These are phyloP conservation scores for Trichoderma atrobrunneum DNA, from an alignment of 2,329 filamentous ascomycete species.

Conservation along the genomic window DNA sequence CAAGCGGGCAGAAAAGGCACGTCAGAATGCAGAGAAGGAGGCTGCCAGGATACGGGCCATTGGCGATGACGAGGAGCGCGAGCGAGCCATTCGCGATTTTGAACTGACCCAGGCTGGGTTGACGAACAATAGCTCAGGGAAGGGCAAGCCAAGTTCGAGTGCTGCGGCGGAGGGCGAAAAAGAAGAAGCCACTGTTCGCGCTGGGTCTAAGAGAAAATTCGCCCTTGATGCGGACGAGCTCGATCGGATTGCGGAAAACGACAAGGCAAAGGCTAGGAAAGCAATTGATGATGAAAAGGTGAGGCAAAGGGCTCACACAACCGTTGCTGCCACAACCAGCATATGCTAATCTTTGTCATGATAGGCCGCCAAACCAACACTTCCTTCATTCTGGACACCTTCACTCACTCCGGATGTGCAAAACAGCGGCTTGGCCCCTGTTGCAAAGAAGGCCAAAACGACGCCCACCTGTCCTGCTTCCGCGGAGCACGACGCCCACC, in stretches of 20 bases:
- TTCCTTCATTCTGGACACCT: slow-evolving; percentile 93
- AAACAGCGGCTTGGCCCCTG: slow-evolving; percentile 49
- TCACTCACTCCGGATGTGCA: slow-evolving; percentile 65
- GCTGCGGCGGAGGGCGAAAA: neutral
- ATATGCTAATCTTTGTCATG: neutral
- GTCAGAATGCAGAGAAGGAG: slow-evolving; percentile 61
- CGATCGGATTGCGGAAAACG: slow-evolving; percentile 64
- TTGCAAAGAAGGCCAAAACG: slow-evolving; percentile 61
- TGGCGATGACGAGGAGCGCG: slow-evolving; percentile 66
- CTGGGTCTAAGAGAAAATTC: slow-evolving; percentile 67
- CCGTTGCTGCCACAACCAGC: slow-evolving; percentile 19
- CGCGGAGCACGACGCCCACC: slow-evolving; percentile 61
- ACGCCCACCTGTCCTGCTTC: slow-evolving; percentile 76
- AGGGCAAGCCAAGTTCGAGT: slow-evolving; percentile 40
- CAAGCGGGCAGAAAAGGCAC: slow-evolving; percentile 69
- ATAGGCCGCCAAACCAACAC: slow-evolving; percentile 59
- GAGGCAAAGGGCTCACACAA: slow-evolving; percentile 9
- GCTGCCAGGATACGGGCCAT: slow-evolving; percentile 56
- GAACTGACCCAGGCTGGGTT: slow-evolving; percentile 78
- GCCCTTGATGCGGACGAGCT: slow-evolving; percentile 72
- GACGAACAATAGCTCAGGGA: slow-evolving; percentile 34
- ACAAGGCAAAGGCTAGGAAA: slow-evolving; percentile 66
- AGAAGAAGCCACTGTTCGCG: slow-evolving; percentile 14
- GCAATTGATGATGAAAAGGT: slow-evolving; percentile 73
- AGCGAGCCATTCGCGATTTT: slow-evolving; percentile 74